Percentiles rank a stretch among this genome's conserved stretches.
Evolutionary conservation across 2,329 filamentous ascomycete species (phyloP).

Genomic region (Paramyrothecium sp.): DNA sequence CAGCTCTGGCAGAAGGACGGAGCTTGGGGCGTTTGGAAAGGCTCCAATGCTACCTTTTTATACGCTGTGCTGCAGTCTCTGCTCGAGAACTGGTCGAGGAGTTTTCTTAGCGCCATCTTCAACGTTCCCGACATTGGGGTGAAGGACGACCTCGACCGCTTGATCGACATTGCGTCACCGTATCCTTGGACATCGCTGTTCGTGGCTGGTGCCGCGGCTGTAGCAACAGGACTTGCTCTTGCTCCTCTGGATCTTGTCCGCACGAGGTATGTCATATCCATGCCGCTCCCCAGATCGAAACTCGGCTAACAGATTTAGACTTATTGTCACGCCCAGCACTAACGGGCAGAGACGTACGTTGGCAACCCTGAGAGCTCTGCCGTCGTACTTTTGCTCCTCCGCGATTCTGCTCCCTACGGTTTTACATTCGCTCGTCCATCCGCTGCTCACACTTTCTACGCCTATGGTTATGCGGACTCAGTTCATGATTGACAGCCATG

Average conservation of each 20-base stretch:
- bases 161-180: slow-evolving; percentile 70
- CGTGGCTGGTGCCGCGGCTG: slow-evolving; percentile 63
- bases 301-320: slow-evolving; percentile 42
- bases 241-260: slow-evolving; percentile 88
- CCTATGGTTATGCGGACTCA: slow-evolving; percentile 85
- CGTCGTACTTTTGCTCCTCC: slow-evolving; percentile 71
- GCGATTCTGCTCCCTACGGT: slow-evolving; percentile 79
- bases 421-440: slow-evolving; percentile 81
- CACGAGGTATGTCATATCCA: slow-evolving; percentile 56
- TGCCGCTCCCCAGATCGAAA: neutral
- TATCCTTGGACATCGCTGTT: slow-evolving; percentile 79
- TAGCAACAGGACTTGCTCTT: slow-evolving; percentile 75
- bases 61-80: slow-evolving; percentile 85
- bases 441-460: slow-evolving; percentile 76
- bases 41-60: slow-evolving; percentile 87
- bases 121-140: slow-evolving; percentile 84
- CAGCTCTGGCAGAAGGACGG: slow-evolving; percentile 89
- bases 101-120: slow-evolving; percentile 84
- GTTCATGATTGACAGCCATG: slow-evolving; percentile 77
- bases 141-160: slow-evolving; percentile 73
- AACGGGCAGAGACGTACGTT: slow-evolving; percentile 75
- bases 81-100: slow-evolving; percentile 88
- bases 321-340: slow-evolving; percentile 81
- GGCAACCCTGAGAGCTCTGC: slow-evolving; percentile 73
- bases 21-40: slow-evolving; percentile 91